Conservation (phyloP, 2,329 filamentous ascomycete genomes). For the Dothistroma septosporum region DNA sequence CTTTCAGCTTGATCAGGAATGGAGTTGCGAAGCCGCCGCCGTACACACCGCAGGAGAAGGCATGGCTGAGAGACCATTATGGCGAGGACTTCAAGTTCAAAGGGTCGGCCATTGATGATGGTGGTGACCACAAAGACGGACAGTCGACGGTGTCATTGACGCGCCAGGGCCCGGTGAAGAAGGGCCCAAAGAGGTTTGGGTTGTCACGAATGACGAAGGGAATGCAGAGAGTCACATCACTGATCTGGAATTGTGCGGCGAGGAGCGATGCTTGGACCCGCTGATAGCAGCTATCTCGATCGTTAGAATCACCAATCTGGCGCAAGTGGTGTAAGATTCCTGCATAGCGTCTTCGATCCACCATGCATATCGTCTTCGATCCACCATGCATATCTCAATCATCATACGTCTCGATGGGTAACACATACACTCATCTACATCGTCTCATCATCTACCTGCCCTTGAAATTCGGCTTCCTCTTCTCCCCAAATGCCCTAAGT, state of each 20-base stretch:
- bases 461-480: constrained; percentile 65
- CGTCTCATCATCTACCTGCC: constrained; percentile 43
- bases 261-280: not conserved
- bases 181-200: not conserved
- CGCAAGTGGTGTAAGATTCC: not conserved
- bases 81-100: constrained; percentile 36
- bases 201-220: not conserved
- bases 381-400: not conserved
- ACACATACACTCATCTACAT: not conserved
- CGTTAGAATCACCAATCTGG: not conserved
- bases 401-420: not conserved
- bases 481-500: constrained; percentile 75
- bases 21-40: not conserved
- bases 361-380: too few species aligned
- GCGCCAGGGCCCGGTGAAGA: not conserved
- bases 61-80: constrained; percentile 37
- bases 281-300: not conserved
- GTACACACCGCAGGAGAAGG: constrained; percentile 26
- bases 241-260: not conserved
- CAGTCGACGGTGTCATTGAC: not conserved
- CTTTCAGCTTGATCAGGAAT: not conserved
- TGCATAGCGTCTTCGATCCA: not conserved
- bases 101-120: constrained; percentile 37
- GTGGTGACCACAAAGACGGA: constrained; percentile 12
- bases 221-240: not conserved